Evolutionary conservation across 2,329 filamentous ascomycete species (phyloP), one percentile per base, ranked within the genome.

Genomic region (Epichloe typhina): DNA sequence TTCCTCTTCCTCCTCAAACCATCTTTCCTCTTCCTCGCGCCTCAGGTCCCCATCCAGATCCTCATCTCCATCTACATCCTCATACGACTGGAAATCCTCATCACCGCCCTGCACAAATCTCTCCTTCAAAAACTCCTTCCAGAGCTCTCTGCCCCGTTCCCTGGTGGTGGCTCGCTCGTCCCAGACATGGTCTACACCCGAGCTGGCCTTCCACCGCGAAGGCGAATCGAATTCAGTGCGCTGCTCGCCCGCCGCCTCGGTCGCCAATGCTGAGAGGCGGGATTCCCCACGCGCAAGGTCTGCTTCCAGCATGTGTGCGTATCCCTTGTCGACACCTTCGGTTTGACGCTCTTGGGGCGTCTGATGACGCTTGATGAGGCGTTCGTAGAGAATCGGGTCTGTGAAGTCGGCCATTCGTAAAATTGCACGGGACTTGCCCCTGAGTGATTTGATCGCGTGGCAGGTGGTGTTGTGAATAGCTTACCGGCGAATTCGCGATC

Each of bases 331-430:
- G 42, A 79, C 79, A 8, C 83, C 84, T 58, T 91, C 86, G 6
- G 76, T 76, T 62, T 88, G 81, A 49, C 87, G 80, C 67, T 95
- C 88, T 4, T 75, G 72, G 3, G 82, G 69, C 1, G 82, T 83
- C 56, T 90, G 86, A 64, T 89, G 90, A 48, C 80, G 80, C 49
- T 87, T 81, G 53, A 95, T 78, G 23, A 94, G 74, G 49, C 80
- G 77, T 64, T 94, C 86, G 71, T 95, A 95, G 35, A 94, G 76
- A 8, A 91, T 70, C 1, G 88, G 88, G 66, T 93, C 86, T 76
- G 52, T 42, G 37, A 23, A 17, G 9, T 31, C 4, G 8, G 26
- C 9, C 8, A 9, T 31, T 31, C 9, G 26, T 9, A 31, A 9
- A 9, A 31, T 31, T 31, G 26, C 26, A 11, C 8, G 26, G 26